Evolutionary conservation across 2,329 filamentous ascomycete genomes (phyloP).

Genomic region (Penicillium sp.): DNA sequence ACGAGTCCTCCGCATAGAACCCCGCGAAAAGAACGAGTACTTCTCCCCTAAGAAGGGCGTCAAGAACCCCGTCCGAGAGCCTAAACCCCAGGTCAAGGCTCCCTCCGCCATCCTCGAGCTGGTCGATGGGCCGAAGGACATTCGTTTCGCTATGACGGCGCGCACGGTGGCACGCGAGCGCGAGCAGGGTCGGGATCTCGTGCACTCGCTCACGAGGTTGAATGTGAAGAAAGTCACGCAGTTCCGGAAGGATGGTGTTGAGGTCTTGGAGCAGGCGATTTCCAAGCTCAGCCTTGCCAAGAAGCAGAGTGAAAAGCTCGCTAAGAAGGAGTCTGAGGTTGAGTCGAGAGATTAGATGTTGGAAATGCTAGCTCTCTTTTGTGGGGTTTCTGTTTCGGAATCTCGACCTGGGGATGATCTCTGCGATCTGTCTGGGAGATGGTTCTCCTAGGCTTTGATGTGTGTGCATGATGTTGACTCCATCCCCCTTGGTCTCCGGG

Average conservation of each 20-base stretch:
- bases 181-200: constrained; percentile 51
- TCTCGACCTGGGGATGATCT: not conserved
- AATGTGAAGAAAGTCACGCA: constrained; percentile 83
- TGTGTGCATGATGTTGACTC: not conserved
- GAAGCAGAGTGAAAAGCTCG: constrained; percentile 30
- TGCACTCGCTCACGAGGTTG: constrained; percentile 69
- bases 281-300: constrained; percentile 54
- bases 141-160: constrained; percentile 92
- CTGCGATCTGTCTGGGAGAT: not conserved
- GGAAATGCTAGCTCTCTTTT: not conserved
- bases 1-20: constrained; percentile 86
- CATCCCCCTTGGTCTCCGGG: not conserved
- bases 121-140: constrained; percentile 89
- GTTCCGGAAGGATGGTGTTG: constrained; percentile 66
- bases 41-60: constrained; percentile 18
- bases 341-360: constrained; percentile 4
- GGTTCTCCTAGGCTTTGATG: constrained; percentile 1
- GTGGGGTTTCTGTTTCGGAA: not conserved
- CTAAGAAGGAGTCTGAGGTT: constrained; percentile 30
- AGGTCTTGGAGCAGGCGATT: constrained; percentile 64
- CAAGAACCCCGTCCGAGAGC: constrained; percentile 15
- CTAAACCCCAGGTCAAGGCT: constrained; percentile 68
- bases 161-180: constrained; percentile 68
- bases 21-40: constrained; percentile 58
- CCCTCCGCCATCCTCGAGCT: constrained; percentile 88